Evolutionary conservation across 768 basidiomycete genomes (phyloP).

Genomic region (Xanthoconium stramineum): DNA sequence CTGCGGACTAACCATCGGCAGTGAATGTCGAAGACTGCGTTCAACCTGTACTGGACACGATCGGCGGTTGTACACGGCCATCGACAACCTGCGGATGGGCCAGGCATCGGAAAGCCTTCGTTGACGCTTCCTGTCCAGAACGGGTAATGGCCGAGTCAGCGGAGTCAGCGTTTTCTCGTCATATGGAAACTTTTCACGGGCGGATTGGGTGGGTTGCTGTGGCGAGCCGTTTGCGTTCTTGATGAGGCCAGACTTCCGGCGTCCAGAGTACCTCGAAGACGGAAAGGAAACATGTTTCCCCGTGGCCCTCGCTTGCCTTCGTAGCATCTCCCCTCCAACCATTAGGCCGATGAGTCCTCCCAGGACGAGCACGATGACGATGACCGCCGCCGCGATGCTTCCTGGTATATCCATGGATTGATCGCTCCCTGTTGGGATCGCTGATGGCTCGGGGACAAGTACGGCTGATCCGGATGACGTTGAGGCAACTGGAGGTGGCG

Average conservation of each 20-base stretch:
- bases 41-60: conserved; percentile 1
- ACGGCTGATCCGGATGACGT: conserved; percentile 3
- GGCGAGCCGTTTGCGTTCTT: neutral
- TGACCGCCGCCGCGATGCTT: conserved; percentile 20
- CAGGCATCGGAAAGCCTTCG: conserved; percentile 18
- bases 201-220: neutral
- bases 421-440: neutral
- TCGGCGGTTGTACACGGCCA: conserved; percentile 6
- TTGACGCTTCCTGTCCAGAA: conserved; percentile 9
- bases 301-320: conserved; percentile 11
- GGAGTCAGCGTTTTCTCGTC: conserved; percentile 14
- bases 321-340: conserved; percentile 27
- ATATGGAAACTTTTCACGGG: conserved; percentile 6
- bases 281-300: neutral
- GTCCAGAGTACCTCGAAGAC: neutral
- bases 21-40: neutral
- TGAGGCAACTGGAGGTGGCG: neutral
- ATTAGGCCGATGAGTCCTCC: conserved; percentile 26
- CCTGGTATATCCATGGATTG: conserved; percentile 14
- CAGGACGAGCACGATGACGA: conserved; percentile 26
- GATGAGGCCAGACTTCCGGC: conserved; percentile 3
- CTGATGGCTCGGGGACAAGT: conserved; percentile 7
- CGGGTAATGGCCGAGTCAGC: conserved; percentile 14
- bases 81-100: conserved; percentile 21
- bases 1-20: conserved; percentile 3